phyloP scores from a whole-genome alignment of 768 basidiomycete species.

The Suillus alpinus region DNA sequence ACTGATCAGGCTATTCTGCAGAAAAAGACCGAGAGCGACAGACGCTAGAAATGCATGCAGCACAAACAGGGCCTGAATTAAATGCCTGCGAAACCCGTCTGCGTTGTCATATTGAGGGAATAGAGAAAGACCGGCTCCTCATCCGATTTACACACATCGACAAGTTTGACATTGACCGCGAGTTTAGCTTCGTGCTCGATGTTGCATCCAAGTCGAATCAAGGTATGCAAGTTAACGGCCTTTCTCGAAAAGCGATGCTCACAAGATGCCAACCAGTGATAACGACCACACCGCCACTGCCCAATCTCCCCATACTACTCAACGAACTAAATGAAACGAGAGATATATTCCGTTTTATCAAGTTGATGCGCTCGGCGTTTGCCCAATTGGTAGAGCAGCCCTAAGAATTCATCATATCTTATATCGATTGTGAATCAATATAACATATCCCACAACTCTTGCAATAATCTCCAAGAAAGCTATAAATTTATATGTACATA shows the following conservation, averaged over 20 bases:
- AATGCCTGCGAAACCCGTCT: conserved; percentile 53
- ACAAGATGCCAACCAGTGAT: conserved; percentile 49
- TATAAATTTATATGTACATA: background rate
- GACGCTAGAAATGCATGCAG: conserved; percentile 52
- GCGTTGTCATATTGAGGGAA: conserved; percentile 72
- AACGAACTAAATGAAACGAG: conserved; percentile 67
- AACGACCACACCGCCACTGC: conserved; percentile 72
- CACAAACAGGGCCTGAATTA: conserved; percentile 53
- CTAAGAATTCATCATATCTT: background rate
- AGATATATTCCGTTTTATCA: conserved; percentile 72
- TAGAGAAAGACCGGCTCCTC: conserved; percentile 68
- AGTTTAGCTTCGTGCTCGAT: conserved; percentile 78
- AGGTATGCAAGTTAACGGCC: conserved; percentile 42
- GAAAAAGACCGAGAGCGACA: conserved; percentile 69
- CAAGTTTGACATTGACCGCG: conserved; percentile 50
- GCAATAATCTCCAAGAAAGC: background rate
- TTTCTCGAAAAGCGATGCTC: background rate
- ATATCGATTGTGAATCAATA: background rate
- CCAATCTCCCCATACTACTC: conserved; percentile 64
- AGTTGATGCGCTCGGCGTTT: conserved; percentile 58
- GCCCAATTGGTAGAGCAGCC: conserved; percentile 19
- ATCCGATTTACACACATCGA: conserved; percentile 72
- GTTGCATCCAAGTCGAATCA: conserved; percentile 58
- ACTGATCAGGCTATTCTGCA: conserved; percentile 18
- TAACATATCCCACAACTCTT: background rate